A percentile compares a stretch with the other conserved stretches of the same genome.
phyloP scores from a whole-genome alignment of 1,284 basidiomycete genomes.

The Naganishia sp. region DNA sequence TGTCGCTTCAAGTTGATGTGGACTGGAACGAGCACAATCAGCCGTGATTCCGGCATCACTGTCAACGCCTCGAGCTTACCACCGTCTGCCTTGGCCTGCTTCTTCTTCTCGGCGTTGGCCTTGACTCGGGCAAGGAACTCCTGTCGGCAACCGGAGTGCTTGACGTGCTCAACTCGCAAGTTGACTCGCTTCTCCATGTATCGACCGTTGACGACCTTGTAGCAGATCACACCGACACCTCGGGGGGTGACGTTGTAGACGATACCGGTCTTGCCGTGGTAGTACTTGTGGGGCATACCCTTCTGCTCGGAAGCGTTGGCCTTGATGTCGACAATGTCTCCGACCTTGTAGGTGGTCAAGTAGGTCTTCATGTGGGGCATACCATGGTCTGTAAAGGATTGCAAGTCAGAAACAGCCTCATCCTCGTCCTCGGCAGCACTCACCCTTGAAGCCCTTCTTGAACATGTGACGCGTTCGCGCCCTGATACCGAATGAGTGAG shows the following conservation, averaged over 20 bases:
- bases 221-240: conserved; percentile 93
- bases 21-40: conserved; percentile 58
- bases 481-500: conserved; percentile 99
- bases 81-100: conserved; percentile 82
- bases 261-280: conserved; percentile 76
- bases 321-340: conserved; percentile 99
- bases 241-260: conserved; percentile 96
- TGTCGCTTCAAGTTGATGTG: conserved; percentile 82
- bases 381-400: conserved; percentile 71
- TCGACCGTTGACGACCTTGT: conserved; percentile 98
- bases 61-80: conserved; percentile 61
- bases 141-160: conserved; percentile 97
- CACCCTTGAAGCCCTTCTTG: conserved; percentile 95
- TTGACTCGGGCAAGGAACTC: conserved; percentile 98
- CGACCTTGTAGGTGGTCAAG: conserved; percentile 88
- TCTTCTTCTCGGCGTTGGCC: conserved; percentile 83
- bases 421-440: conserved; percentile 41
- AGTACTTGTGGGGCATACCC: conserved; percentile 67
- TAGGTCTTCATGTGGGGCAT: conserved; percentile 88
- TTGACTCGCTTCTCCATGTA: conserved; percentile 99
- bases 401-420: background rate
- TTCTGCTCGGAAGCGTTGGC: conserved; percentile 98
- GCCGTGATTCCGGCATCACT: background rate
- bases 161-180: conserved; percentile 96
- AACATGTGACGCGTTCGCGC: conserved; percentile 99